Evolutionary conservation across 2,329 filamentous ascomycete species (phyloP).

Genomic region (Calonectria crousiana): DNA sequence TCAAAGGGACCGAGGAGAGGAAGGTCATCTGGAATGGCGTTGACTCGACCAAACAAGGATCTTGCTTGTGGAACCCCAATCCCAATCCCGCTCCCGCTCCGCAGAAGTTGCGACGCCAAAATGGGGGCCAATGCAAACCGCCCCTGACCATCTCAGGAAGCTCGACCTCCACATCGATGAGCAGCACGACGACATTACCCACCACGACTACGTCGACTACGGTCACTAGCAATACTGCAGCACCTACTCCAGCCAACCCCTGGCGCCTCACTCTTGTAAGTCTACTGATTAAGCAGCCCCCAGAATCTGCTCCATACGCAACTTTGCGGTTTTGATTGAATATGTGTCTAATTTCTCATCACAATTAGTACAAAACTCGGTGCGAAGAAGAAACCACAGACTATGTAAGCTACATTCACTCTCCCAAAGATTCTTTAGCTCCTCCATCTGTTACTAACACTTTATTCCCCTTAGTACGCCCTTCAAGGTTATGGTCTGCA

Average conservation of each 20-base stretch:
- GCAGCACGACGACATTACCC: background rate
- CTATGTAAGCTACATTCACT: background rate
- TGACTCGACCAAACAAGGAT: background rate
- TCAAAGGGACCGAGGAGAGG: background rate
- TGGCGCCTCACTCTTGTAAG: background rate
- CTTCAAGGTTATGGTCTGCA: background rate
- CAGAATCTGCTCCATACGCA: background rate
- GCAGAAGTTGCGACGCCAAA: background rate
- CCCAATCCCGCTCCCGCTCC: background rate
- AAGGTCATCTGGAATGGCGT: background rate
- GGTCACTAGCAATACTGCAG: background rate
- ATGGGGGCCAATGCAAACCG: background rate
- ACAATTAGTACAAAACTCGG: background rate
- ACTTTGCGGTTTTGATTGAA: background rate
- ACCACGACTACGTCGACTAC: background rate
- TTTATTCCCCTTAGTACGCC: background rate
- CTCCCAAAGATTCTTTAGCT: background rate
- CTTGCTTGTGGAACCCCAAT: background rate
- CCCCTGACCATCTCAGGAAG: background rate
- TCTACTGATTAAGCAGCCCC: background rate
- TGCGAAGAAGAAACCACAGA: background rate
- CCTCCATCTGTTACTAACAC: background rate
- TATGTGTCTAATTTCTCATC: background rate
- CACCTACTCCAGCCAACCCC: background rate
- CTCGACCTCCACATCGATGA: background rate